Evolutionary conservation across 1,139 yeast genomes (phyloP).

Genomic region (Lodderomyces pseudojiufengensis): DNA sequence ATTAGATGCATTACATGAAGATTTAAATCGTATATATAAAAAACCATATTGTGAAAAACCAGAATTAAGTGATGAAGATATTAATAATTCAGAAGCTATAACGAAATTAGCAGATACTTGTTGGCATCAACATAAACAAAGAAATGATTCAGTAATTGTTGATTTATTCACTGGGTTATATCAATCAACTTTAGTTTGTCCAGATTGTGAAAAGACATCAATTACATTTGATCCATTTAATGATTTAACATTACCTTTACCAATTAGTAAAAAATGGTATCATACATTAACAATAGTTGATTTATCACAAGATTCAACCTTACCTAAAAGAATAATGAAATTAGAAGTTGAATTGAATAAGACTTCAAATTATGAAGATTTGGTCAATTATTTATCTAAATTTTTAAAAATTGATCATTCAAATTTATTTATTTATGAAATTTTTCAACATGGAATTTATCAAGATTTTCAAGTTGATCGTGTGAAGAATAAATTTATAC

Average conservation of each 20-base stretch:
- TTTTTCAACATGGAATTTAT: conserved; percentile 67
- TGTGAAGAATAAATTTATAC: conserved; percentile 57
- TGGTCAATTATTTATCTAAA: conserved; percentile 57
- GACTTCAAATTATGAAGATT: conserved; percentile 60
- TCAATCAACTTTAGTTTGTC: conserved; percentile 86
- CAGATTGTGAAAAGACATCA: conserved; percentile 75
- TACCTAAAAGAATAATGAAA: conserved; percentile 23
- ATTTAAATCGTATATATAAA: conserved; percentile 71
- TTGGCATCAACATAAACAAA: conserved; percentile 74
- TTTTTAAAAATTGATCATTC: conserved; percentile 43
- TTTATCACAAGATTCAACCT: conserved; percentile 43
- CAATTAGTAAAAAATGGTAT: conserved; percentile 72
- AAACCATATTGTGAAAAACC: conserved; percentile 93
- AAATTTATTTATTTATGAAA: conserved; percentile 61
- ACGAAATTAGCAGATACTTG: conserved; percentile 63
- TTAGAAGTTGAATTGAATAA: conserved; percentile 72
- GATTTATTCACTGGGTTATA: conserved; percentile 90
- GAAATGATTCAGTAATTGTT: conserved; percentile 82
- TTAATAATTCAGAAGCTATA: conserved; percentile 53
- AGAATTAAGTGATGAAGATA: conserved; percentile 62
- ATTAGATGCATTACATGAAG: conserved; percentile 91
- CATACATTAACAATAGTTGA: conserved; percentile 64
- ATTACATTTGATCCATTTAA: conserved; percentile 93
- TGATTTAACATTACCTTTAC: conserved; percentile 87
- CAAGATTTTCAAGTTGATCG: conserved; percentile 63